A percentile compares a stretch with the other conserved stretches of the same genome.
Conservation (phyloP, 495 filamentous ascomycete genomes). For the Cercophora newfieldiana region DNA sequence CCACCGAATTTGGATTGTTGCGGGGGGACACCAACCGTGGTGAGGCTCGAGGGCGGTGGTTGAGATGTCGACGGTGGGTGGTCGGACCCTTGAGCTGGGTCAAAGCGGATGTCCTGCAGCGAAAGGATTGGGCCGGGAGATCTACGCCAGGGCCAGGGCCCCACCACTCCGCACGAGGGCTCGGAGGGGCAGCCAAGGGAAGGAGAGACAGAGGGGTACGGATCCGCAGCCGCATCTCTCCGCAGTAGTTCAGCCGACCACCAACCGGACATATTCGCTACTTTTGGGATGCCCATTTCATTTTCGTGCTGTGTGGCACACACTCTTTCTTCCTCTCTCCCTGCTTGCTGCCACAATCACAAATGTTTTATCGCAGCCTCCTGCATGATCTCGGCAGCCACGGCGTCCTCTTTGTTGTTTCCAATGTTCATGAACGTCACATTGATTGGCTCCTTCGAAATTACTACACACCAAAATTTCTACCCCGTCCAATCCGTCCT, state of each 20-base stretch:
- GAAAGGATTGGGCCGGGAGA: background rate
- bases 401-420: background rate
- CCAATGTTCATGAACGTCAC: background rate
- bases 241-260: background rate
- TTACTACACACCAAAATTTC: background rate
- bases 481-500: background rate
- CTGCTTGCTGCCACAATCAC: background rate
- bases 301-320: background rate
- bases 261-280: background rate
- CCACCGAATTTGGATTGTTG: background rate
- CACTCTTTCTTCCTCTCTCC: background rate
- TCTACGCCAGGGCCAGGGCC: background rate
- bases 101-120: conserved; percentile 3
- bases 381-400: background rate
- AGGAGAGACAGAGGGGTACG: background rate
- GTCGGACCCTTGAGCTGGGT: background rate
- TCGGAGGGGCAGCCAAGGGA: background rate
- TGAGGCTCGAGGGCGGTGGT: background rate
- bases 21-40: background rate
- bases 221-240: background rate
- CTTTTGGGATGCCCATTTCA: background rate
- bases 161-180: background rate
- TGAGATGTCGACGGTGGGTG: background rate
- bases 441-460: background rate
- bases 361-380: background rate